Base-by-base conservation (phyloP, 2,329 filamentous ascomycete genomes). In the Trichophyton equinum region DNA sequence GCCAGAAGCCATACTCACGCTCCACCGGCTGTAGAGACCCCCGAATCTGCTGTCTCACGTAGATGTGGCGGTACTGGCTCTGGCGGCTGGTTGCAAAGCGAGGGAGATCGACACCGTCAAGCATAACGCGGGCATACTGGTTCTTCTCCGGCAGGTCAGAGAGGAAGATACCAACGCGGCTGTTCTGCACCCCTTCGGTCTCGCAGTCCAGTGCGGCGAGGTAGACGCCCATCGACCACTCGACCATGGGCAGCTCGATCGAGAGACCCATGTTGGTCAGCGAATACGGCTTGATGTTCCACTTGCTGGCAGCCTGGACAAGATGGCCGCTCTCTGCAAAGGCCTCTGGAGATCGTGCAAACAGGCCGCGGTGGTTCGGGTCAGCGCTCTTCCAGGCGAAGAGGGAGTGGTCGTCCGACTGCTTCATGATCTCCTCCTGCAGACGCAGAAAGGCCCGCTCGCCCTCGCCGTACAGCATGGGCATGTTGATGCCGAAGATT, bases 381-480 rank as follows among this genome's bases (percentile, higher is more conserved):
- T 61, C 58, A 4, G 42, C 36, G 33, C 38, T 51, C 46, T 51
- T 56, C 65, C 65, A 66, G 18, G 62, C 60, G 59, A 66, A 66
- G 25, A 65, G 27, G 20, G 62, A 61, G 20, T 67, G 65, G 51
- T 68, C 67, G 20, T 65, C 62, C 1, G 67, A 69, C 36, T 64
- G 57, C 38, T 65, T 67, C 60, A 71, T 65, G 4, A 71, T 70
- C 49, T 71, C 69, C 60, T 71, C 67, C 59, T 71, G 69, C 0
- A 72, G 65, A 8, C 70, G 57, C 6, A 64, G 60, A 47, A 70
- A 71, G 0, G 68, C 67, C 20, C 59, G 51, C 40, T 63, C 53
- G 9, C 69, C 67, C 58, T 71, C 70, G 2, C 70, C 70, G 57
- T 72, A 71, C 7, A 71, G 15, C 30, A 67, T 49, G 2, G 66